A percentile compares a stretch with the other conserved stretches of the same genome.
phyloP scores from a whole-genome alignment of 176 grass and related monocot species.

The Pontederia crassipes region DNA sequence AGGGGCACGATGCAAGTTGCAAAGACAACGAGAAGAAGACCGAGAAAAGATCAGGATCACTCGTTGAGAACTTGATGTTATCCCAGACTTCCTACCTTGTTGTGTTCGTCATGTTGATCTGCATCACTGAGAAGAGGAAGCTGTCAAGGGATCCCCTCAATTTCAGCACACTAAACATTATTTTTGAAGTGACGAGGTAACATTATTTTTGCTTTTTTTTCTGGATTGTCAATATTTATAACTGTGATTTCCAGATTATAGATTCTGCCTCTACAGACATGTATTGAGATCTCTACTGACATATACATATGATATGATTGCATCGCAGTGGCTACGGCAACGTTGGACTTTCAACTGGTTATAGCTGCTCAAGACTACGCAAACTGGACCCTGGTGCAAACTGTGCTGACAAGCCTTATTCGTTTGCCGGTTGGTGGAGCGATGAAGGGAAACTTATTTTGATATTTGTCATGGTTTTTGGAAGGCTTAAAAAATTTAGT shows the following conservation, averaged over 20 bases:
- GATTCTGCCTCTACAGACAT: no score
- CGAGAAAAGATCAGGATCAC: slow-evolving; percentile 8
- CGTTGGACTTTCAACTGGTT: no score
- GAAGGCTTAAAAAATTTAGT: slow-evolving; percentile 47
- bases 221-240: no score
- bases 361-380: no score
- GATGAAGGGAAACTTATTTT: slow-evolving; percentile 59
- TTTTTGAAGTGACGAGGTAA: slow-evolving; percentile 51
- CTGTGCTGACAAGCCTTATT: slow-evolving; percentile 32
- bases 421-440: slow-evolving; percentile 60
- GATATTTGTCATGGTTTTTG: slow-evolving; percentile 49
- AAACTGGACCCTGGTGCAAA: no score
- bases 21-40: neutral
- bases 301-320: no score
- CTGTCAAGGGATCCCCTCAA: slow-evolving; percentile 47
- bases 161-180: slow-evolving; percentile 51
- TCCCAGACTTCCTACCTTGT: slow-evolving; percentile 44
- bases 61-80: slow-evolving; percentile 26
- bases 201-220: no score
- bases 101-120: slow-evolving; percentile 43
- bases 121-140: slow-evolving; percentile 54
- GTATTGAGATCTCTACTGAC: no score
- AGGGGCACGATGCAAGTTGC: slow-evolving; percentile 7
- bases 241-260: no score
- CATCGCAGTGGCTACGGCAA: no score